Evolutionary conservation across 2,329 filamentous ascomycete genomes (phyloP).

Genomic region (Tolypocladium sp.): DNA sequence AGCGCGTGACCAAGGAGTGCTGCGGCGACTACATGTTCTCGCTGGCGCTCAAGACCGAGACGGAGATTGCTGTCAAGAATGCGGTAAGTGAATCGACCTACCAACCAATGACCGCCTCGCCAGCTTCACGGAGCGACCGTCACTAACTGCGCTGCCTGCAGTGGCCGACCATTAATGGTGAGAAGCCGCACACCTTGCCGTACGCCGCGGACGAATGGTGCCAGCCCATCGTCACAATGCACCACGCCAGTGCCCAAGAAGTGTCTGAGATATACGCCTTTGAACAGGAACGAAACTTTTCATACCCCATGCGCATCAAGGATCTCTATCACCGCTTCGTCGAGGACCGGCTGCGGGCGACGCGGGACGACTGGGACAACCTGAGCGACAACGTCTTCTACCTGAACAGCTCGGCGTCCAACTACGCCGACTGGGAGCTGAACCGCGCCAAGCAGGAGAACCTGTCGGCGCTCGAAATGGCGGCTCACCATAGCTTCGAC

Average conservation of each 20-base stretch:
- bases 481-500: constrained; percentile 31
- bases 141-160: constrained; percentile 11
- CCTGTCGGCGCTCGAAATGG: constrained; percentile 25
- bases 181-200: constrained; percentile 42
- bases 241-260: constrained; percentile 42
- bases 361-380: constrained; percentile 44
- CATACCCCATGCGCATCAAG: constrained; percentile 27
- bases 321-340: constrained; percentile 41
- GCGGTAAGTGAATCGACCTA: constrained; percentile 22
- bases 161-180: constrained; percentile 46
- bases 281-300: constrained; percentile 30
- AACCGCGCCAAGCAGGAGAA: constrained; percentile 21
- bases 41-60: constrained; percentile 32
- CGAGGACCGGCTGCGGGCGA: constrained; percentile 24
- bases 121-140: background rate
- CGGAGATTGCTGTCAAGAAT: constrained; percentile 29
- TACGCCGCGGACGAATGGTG: constrained; percentile 42
- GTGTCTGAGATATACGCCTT: constrained; percentile 41
- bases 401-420: constrained; percentile 18
- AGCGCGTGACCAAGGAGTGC: constrained; percentile 28
- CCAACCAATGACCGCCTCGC: background rate
- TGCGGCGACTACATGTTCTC: constrained; percentile 45
- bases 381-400: constrained; percentile 35
- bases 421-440: constrained; percentile 22
- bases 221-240: constrained; percentile 46